Percentiles rank a stretch among this genome's conserved stretches.
phyloP scores from a whole-genome alignment of 306 rosid genomes.

The Medicago ruthenica region DNA sequence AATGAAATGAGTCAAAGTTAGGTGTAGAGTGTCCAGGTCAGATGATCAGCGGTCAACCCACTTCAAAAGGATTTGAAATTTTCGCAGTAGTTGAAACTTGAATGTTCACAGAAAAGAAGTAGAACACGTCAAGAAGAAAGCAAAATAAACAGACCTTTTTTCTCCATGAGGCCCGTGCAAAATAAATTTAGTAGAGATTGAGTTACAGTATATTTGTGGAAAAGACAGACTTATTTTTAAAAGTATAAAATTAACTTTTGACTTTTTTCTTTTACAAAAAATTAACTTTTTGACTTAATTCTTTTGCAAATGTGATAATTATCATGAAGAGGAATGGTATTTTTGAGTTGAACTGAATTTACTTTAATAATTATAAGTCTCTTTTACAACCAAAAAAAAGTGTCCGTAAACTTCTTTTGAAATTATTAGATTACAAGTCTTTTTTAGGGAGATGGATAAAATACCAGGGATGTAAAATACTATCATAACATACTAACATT shows the following conservation, averaged over 20 bases:
- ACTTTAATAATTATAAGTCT: too few species aligned
- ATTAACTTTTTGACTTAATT: too few species aligned
- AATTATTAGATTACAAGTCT: too few species aligned
- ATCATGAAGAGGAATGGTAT: too few species aligned
- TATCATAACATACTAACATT: too few species aligned
- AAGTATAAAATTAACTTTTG: not conserved
- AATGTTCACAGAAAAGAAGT: not conserved
- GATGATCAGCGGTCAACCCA: constrained; percentile 48
- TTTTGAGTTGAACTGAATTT: too few species aligned
- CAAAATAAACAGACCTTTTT: not conserved
- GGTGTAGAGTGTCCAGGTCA: constrained; percentile 34
- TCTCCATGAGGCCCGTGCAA: not conserved
- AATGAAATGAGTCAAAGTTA: constrained; percentile 49
- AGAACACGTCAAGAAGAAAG: not conserved
- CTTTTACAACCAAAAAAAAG: too few species aligned
- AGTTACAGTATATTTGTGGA: not conserved
- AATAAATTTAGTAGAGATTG: not conserved
- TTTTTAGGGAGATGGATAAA: too few species aligned
- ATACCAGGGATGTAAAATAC: too few species aligned
- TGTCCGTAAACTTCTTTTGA: too few species aligned
- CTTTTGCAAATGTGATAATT: too few species aligned
- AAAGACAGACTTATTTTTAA: not conserved
- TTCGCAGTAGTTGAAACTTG: constrained; percentile 13
- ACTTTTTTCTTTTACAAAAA: too few species aligned
- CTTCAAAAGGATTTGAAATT: constrained; percentile 43